A percentile compares a stretch with the other conserved stretches of the same genome.
phyloP scores from a whole-genome alignment of 805 yeast genomes.

The Scheffersomyces amazonensis region DNA sequence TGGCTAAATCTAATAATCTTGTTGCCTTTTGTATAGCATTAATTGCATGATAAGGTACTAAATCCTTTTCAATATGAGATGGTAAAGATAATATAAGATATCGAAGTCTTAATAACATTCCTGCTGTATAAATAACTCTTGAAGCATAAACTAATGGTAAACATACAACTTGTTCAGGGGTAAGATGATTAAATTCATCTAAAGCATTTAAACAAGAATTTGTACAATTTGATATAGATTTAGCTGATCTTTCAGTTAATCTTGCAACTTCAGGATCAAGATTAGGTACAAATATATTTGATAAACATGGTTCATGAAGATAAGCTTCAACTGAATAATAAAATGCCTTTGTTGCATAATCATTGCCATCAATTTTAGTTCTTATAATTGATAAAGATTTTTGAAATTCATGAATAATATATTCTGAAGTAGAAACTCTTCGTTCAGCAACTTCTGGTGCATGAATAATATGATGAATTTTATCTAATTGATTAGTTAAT shows the following conservation, averaged over 20 bases:
- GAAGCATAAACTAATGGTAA: conserved; percentile 58
- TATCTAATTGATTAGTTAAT: conserved; percentile 59
- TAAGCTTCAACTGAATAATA: conserved; percentile 65
- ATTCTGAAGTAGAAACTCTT: conserved; percentile 27
- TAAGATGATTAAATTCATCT: conserved; percentile 44
- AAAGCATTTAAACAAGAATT: conserved; percentile 51
- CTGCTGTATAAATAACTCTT: conserved; percentile 62
- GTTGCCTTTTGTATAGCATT: conserved; percentile 26
- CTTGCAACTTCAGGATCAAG: conserved; percentile 10
- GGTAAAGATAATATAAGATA: conserved; percentile 56
- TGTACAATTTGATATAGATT: conserved; percentile 49
- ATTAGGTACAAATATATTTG: conserved; percentile 14
- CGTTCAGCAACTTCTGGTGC: conserved; percentile 21
- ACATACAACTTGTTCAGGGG: conserved; percentile 46
- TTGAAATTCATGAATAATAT: conserved; percentile 49
- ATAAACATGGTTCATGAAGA: conserved; percentile 54
- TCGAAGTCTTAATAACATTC: conserved; percentile 56
- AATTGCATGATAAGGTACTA: conserved; percentile 47
- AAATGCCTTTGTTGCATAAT: conserved; percentile 46
- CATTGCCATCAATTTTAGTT: conserved; percentile 32
- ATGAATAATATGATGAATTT: conserved; percentile 52
- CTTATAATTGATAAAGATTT: conserved; percentile 40
- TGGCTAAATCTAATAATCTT: conserved; percentile 25
- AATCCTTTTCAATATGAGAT: conserved; percentile 37
- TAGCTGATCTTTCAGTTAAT: conserved; percentile 28